Evolutionary conservation across 2,329 filamentous ascomycete genomes (phyloP).

Genomic region (Fusarium sp.): DNA sequence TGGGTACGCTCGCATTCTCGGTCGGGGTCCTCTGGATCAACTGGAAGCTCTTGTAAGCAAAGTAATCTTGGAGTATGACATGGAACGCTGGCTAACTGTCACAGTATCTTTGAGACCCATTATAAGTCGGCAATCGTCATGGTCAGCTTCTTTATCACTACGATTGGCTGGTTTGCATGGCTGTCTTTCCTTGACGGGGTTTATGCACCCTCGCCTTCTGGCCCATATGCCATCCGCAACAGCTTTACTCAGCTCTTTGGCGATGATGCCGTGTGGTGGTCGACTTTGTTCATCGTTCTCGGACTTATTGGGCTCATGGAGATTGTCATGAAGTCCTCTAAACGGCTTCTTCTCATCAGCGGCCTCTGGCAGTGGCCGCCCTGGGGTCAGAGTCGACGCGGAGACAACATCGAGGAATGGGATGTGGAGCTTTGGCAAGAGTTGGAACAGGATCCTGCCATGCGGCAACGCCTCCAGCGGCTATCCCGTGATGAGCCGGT

Average conservation of each 20-base stretch:
- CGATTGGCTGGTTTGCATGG: conserved; percentile 79
- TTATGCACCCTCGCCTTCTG: conserved; percentile 64
- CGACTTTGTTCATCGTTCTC: conserved; percentile 73
- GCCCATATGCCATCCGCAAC: conserved; percentile 74
- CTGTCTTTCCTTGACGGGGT: conserved; percentile 75
- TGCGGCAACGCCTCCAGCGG: conserved; percentile 56
- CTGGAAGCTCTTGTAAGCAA: conserved; percentile 78
- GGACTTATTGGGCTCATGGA: conserved; percentile 73
- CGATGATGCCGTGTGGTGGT: conserved; percentile 79
- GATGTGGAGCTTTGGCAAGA: conserved; percentile 70
- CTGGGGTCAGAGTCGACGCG: conserved; percentile 52
- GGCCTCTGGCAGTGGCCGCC: conserved; percentile 63
- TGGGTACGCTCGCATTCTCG: conserved; percentile 80
- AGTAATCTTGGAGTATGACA: conserved; percentile 47
- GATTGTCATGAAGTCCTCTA: conserved; percentile 65
- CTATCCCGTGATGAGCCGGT: conserved; percentile 54
- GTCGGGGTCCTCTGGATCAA: conserved; percentile 79
- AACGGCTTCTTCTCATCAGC: conserved; percentile 59
- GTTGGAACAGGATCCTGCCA: conserved; percentile 63
- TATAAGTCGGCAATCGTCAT: conserved; percentile 77
- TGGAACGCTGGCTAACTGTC: conserved; percentile 35
- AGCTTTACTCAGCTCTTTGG: conserved; percentile 78
- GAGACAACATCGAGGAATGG: conserved; percentile 61
- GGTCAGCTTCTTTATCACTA: conserved; percentile 68
- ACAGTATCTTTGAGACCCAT: conserved; percentile 78